Evolutionary conservation across 441 rosid genomes (phyloP), one percentile per base, ranked within the genome.

Genomic region (Populus hybrid): DNA sequence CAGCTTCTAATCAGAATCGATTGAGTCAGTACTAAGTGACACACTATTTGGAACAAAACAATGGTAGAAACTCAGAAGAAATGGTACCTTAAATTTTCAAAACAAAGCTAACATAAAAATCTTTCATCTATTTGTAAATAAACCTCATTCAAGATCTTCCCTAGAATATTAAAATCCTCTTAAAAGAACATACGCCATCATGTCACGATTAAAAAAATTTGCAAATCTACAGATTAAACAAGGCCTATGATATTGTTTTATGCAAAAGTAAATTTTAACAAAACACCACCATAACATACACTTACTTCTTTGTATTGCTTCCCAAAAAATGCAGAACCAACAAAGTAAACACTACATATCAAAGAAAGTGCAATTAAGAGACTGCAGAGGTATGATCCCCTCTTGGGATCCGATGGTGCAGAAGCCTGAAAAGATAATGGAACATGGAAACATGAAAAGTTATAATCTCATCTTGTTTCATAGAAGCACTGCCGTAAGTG

Each of bases 281-380:
- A 21, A 10, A 68, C 68, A n/a, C 78, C 40, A 61, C 7, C 59
- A 23, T 69, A 63, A 85, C 77, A 80, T 77, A 81, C 64, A 75
- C 90, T 68, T 81, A 93, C 99, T 77, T 88, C 87, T 82, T 83
- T 89, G 74, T 91, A 83, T 67, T 90, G 84, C 81, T 85, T 74
- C 50, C 78, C 82, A 45, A 87, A 71, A 45, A 85, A 83, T 64
- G 91, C 86, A 71, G 83, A 73, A 68, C 89, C 81, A 68, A 90
- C 77, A 83, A 92, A 89, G 89, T 88, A 94, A 76, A 87, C 92
- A 70, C 88, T 86, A 68, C 83, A 88, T 23, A 92, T 75, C 72
- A 93, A 80, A 69, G 90, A 75, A 74, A 87, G 82, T 1, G 87
- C 74, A 33, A 89, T 28, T 29, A 93, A 82, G 77, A 90, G 69